These are phyloP conservation scores for Hypoxylon trugodes DNA, from an alignment of 495 filamentous ascomycete species.

Conservation along the genomic window DNA sequence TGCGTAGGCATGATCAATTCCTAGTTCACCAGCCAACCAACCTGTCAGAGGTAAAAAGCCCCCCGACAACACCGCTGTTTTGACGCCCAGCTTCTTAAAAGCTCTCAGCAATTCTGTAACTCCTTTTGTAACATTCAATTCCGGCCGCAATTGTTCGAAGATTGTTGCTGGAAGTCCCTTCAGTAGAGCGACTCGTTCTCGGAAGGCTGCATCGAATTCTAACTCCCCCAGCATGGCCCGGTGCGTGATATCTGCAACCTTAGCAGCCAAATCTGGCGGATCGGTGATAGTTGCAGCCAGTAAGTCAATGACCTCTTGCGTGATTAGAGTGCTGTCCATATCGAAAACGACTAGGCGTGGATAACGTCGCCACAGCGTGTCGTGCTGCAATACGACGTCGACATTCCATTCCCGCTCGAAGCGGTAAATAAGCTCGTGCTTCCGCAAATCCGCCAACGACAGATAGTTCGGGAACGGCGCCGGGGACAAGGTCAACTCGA, in stretches of 20 bases:
- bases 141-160: constrained; percentile 77
- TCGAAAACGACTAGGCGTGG: constrained; percentile 91
- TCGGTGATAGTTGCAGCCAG: constrained; percentile 76
- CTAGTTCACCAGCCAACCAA: constrained; percentile 82
- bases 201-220: constrained; percentile 86
- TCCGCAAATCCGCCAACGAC: constrained; percentile 71
- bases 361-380: constrained; percentile 75
- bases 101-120: constrained; percentile 75
- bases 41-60: constrained; percentile 89
- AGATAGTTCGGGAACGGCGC: constrained; percentile 73
- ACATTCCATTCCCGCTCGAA: constrained; percentile 90
- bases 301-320: constrained; percentile 96
- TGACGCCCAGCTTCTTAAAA: constrained; percentile 78
- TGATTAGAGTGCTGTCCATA: constrained; percentile 96
- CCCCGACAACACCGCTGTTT: constrained; percentile 88
- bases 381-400: constrained; percentile 76
- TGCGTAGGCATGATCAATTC: constrained; percentile 85
- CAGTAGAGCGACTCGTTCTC: constrained; percentile 78
- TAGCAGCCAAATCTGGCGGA: constrained; percentile 65
- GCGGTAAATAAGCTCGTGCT: constrained; percentile 80
- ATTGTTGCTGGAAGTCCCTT: constrained; percentile 81
- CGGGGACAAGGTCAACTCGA: constrained; percentile 75
- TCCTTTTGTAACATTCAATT: constrained; percentile 82
- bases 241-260: constrained; percentile 76
- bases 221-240: constrained; percentile 96